These are phyloP conservation scores for Baorangia bicolor DNA, from an alignment of 768 basidiomycete genomes.

Conservation along the genomic window DNA sequence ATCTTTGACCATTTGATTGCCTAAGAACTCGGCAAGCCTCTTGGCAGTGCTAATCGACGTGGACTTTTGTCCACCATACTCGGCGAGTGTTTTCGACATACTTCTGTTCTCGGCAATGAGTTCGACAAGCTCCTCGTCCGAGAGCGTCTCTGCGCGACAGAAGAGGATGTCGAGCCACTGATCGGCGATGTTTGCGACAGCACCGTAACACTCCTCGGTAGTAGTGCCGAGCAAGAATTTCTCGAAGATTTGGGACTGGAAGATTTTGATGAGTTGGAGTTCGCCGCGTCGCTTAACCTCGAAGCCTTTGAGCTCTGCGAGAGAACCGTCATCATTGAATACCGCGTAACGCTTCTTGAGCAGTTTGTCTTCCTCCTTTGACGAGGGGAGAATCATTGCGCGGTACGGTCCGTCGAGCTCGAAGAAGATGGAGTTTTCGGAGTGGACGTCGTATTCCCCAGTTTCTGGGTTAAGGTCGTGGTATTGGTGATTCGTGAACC, in stretches of 20 bases:
- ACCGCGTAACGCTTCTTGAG: conserved; percentile 99
- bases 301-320: conserved; percentile 99
- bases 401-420: conserved; percentile 98
- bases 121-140: conserved; percentile 92
- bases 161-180: conserved; percentile 97
- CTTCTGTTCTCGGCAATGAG: conserved; percentile 98
- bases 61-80: conserved; percentile 95
- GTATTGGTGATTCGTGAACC: conserved; percentile 98
- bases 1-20: conserved; percentile 99
- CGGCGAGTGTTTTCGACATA: conserved; percentile 95
- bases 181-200: conserved; percentile 90
- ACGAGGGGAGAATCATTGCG: conserved; percentile 98
- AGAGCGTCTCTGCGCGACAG: conserved; percentile 77
- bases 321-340: conserved; percentile 94
- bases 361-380: conserved; percentile 98
- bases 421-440: conserved; percentile 99
- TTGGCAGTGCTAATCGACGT: conserved; percentile 97
- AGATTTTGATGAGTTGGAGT: conserved; percentile 97
- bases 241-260: conserved; percentile 98
- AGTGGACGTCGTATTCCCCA: conserved; percentile 82
- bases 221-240: conserved; percentile 93
- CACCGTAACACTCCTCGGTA: conserved; percentile 92
- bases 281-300: conserved; percentile 98
- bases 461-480: conserved; percentile 86
- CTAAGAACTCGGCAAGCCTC: conserved; percentile 94